Evolutionary conservation across 1,284 basidiomycete species (phyloP).

Genomic region (Pascua sp.): DNA sequence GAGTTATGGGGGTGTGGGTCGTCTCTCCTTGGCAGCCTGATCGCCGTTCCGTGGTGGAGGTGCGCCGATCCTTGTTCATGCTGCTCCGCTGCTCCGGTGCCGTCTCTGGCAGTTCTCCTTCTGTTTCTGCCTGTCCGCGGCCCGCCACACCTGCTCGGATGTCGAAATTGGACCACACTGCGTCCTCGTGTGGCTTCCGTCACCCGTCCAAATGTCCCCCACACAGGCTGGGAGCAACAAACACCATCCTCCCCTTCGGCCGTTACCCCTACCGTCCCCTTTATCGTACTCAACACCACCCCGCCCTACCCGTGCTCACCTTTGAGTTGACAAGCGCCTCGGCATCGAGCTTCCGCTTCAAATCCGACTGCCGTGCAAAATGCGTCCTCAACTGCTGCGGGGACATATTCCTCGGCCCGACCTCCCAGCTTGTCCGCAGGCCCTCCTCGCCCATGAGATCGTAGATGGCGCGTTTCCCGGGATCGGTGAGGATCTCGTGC

Average conservation of each 20-base stretch:
- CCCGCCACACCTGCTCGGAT: too few species aligned
- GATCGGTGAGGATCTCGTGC: slow-evolving; percentile 52
- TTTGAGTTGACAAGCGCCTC: slow-evolving; percentile 54
- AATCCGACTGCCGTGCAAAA: slow-evolving; percentile 49
- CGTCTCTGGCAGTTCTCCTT: too few species aligned
- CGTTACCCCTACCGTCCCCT: too few species aligned
- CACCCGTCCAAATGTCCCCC: too few species aligned
- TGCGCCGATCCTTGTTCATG: too few species aligned
- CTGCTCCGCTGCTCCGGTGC: too few species aligned
- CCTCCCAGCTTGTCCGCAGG: slow-evolving; percentile 52
- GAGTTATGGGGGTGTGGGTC: not conserved
- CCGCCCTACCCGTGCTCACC: slow-evolving; percentile 18
- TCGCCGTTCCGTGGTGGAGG: too few species aligned
- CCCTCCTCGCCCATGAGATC: slow-evolving; percentile 57
- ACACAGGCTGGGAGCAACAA: too few species aligned
- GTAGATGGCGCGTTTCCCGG: slow-evolving; percentile 53
- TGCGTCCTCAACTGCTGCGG: slow-evolving; percentile 48
- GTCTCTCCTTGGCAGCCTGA: too few species aligned
- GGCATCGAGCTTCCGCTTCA: slow-evolving; percentile 49
- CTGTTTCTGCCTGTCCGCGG: too few species aligned
- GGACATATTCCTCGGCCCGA: slow-evolving; percentile 50
- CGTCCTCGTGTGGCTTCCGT: not conserved
- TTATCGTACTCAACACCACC: slow-evolving; percentile 9
- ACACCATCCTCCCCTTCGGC: not conserved
- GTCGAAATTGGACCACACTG: too few species aligned